Conservation (phyloP, 306 rosid genomes). For the Begonia fuchsioides region DNA sequence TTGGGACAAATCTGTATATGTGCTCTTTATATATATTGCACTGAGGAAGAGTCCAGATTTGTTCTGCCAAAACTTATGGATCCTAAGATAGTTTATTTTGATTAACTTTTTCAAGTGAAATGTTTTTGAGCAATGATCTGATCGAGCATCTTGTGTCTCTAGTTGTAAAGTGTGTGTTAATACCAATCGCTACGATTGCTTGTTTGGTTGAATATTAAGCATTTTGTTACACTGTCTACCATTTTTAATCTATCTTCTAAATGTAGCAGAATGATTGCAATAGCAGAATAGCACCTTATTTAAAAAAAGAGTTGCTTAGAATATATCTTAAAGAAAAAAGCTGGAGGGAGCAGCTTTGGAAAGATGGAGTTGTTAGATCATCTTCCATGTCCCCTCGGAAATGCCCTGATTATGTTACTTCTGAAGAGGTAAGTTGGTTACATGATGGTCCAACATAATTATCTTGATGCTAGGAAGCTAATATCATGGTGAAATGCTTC, state of each 20-base stretch:
- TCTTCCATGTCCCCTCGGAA: conserved; percentile 56
- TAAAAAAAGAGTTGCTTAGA: conserved; percentile 64
- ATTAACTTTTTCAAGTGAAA: no score
- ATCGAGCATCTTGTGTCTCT: no score
- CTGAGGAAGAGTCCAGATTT: no score
- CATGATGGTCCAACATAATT: conserved; percentile 4
- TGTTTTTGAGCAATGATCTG: no score
- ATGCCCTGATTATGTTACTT: conserved; percentile 67
- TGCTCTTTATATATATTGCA: no score
- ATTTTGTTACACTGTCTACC: background rate
- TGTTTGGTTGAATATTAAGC: conserved; percentile 1
- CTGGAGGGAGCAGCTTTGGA: conserved; percentile 89
- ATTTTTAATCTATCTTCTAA: conserved; percentile 23
- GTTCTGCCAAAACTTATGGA: no score
- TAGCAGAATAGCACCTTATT: conserved; percentile 43
- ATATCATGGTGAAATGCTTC: conserved; percentile 10
- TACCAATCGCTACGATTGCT: background rate
- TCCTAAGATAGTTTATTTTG: no score
- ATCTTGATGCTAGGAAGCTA: conserved; percentile 11
- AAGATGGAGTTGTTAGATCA: conserved; percentile 58
- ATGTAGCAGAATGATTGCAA: conserved; percentile 46
- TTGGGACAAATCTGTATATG: no score
- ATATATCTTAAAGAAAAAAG: conserved; percentile 53
- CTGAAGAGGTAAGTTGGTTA: conserved; percentile 57
- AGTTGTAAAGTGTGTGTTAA: no score